A percentile compares a stretch with the other conserved stretches of the same genome.
Evolutionary conservation across 108 stramenopile species (phyloP).

Genomic region (Nitzschia palea): DNA sequence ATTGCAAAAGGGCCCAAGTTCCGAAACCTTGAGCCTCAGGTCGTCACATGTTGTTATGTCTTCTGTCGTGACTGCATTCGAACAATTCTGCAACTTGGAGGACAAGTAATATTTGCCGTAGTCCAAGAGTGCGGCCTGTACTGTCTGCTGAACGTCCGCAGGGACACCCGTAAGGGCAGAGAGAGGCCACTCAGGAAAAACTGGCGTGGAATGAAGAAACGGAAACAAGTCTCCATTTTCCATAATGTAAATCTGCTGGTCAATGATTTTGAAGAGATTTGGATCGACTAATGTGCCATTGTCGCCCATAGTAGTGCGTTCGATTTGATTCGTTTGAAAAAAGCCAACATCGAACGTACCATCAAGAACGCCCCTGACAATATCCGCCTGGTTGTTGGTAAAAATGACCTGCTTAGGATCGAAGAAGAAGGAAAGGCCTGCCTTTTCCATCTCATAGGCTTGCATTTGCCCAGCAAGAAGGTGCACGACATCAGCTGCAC

Average conservation of each 20-base stretch:
- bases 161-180: constrained; percentile 19
- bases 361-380: constrained; percentile 31
- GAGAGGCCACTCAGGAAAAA: constrained; percentile 46
- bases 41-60: too few relatives aligned
- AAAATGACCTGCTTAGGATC: constrained; percentile 34
- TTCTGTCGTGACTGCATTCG: too few relatives aligned
- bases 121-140: constrained; percentile 31
- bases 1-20: too few relatives aligned
- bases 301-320: constrained; percentile 12
- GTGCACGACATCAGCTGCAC: constrained; percentile 21
- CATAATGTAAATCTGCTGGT: too few relatives aligned
- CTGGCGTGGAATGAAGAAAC: constrained; percentile 20
- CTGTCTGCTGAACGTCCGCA: constrained; percentile 16
- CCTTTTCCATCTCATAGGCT: constrained; percentile 25
- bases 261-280: too few relatives aligned
- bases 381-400: constrained; percentile 23
- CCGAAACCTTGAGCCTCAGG: too few relatives aligned
- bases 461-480: constrained; percentile 37
- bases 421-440: constrained; percentile 24
- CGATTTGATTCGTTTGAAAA: constrained; percentile 31
- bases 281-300: too few relatives aligned
- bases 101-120: too few relatives aligned
- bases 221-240: constrained; percentile 37
- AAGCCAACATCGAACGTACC: constrained; percentile 42
- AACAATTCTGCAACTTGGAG: too few relatives aligned